Percentiles rank a stretch among this genome's conserved stretches.
Conservation (phyloP, 164 flowering plant genomes). For the Nymphaea thermarum region DNA sequence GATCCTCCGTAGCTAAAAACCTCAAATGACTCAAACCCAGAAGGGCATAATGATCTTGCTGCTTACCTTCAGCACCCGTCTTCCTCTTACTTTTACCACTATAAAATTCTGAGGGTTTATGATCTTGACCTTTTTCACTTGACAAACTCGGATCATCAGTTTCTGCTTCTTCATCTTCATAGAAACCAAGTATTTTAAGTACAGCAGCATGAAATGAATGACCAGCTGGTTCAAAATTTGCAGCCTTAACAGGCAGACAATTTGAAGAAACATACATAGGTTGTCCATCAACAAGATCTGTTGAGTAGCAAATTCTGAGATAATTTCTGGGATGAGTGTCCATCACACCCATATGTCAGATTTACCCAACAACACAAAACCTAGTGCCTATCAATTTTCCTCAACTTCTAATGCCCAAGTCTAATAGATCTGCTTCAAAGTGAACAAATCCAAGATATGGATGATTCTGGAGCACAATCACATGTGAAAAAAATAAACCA, state of each 20-base stretch:
- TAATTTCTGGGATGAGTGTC: background rate
- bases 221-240: slow-evolving; percentile 71
- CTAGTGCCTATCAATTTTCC: no score
- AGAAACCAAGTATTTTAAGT: slow-evolving; percentile 46
- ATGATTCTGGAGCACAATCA: no score
- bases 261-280: slow-evolving; percentile 68
- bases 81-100: slow-evolving; percentile 82
- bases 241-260: slow-evolving; percentile 59
- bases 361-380: no score
- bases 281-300: slow-evolving; percentile 61
- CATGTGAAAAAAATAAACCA: no score
- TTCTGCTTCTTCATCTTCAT: slow-evolving; percentile 29
- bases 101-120: slow-evolving; percentile 53
- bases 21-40: slow-evolving; percentile 79
- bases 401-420: no score
- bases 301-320: slow-evolving; percentile 38
- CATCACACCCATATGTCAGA: background rate
- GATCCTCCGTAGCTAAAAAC: slow-evolving; percentile 63
- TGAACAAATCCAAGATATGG: no score
- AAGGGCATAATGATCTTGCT: slow-evolving; percentile 89
- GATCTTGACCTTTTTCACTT: slow-evolving; percentile 34
- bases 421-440: no score
- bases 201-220: slow-evolving; percentile 73
- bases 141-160: slow-evolving; percentile 17
- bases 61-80: slow-evolving; percentile 34